phyloP scores from a whole-genome alignment of 352 stramenopile species.

The Ophiocytium majus region DNA sequence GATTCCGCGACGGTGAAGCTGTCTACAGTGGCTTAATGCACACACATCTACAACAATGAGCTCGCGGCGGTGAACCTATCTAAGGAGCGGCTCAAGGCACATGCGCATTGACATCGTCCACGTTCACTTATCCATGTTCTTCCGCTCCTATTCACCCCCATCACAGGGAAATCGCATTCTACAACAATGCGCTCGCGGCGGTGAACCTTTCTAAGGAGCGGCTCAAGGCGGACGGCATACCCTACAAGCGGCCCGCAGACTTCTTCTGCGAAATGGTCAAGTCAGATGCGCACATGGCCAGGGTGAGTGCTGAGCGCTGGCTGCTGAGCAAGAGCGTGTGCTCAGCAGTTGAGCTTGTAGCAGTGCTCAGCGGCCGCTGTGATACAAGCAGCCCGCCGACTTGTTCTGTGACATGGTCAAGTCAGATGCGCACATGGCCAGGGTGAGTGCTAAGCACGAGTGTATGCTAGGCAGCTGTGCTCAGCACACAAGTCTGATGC shows the following conservation, averaged over 20 bases:
- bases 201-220: slow-evolving; percentile 63
- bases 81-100: not conserved
- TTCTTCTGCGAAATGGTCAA: slow-evolving; percentile 99
- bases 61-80: not conserved
- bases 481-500: slow-evolving; percentile 82
- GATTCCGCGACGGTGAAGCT: not conserved
- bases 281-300: slow-evolving; percentile 88
- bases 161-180: slow-evolving; percentile 75
- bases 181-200: slow-evolving; percentile 81
- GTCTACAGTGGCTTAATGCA: not conserved
- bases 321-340: not conserved
- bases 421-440: slow-evolving; percentile 88
- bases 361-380: no score
- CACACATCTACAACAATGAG: not conserved
- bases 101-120: not conserved
- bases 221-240: slow-evolving; percentile 66
- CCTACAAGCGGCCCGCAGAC: slow-evolving; percentile 89
- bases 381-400: slow-evolving; percentile 89
- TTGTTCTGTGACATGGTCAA: slow-evolving; percentile 99
- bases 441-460: slow-evolving; percentile 56
- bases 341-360: not conserved
- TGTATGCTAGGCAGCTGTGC: no score
- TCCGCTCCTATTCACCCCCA: no score
- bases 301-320: slow-evolving; percentile 55
- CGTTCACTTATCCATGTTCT: no score